Base-by-base conservation (phyloP, 805 yeast species). In the Vanderwaltozyma verrucispora region DNA sequence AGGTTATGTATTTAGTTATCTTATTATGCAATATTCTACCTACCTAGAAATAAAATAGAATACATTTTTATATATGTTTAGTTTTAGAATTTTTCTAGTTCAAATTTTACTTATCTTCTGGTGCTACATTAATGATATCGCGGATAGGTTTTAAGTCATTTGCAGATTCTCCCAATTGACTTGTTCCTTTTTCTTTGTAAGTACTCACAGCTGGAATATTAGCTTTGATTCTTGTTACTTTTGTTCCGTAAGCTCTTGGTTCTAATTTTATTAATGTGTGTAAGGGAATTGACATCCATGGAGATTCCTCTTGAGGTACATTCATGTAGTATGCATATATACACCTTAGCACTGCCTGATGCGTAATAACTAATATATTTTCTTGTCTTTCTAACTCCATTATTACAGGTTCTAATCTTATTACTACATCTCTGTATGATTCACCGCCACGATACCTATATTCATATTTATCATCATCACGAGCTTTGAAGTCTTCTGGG, bases 371-470 rank as follows among this genome's bases (percentile, higher is more conserved):
- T 56, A 92, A 69, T 35, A 92, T 87, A 59, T 92, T 88, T 51
- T 92, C 97, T 62, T 89, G 97, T 42, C 96, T 78, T 63, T 92
- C 99, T 46, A 92, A 71, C 61, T 92, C 98, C 98, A 92, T 92
- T 44, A 92, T 92, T 47, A 92, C 87, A 5, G 99, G 99, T 58
- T 92, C 99, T 39, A 92, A 68, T 40, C 99, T 69, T 30, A 88
- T 81, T 32, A 89, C 96, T 29, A 92, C 95, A 52, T 92, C 99
- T 40, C 95, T 74, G 60, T 92, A 92, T 4, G 94, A 82, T 62
- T 92, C 99, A 32, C 99, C 99, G 10, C 97, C 97, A 30, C 96
- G 74, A 60, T 92, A 92, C 37, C 98, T 72, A 62, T 92, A 92
- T 56, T 86, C 96, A 57, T 83, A 92, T 64, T 92, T 92, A 65